Percentiles rank a stretch among this genome's conserved stretches.
Conservation (phyloP, 495 filamentous ascomycete genomes). For the Aspergillus coremiiformis region DNA sequence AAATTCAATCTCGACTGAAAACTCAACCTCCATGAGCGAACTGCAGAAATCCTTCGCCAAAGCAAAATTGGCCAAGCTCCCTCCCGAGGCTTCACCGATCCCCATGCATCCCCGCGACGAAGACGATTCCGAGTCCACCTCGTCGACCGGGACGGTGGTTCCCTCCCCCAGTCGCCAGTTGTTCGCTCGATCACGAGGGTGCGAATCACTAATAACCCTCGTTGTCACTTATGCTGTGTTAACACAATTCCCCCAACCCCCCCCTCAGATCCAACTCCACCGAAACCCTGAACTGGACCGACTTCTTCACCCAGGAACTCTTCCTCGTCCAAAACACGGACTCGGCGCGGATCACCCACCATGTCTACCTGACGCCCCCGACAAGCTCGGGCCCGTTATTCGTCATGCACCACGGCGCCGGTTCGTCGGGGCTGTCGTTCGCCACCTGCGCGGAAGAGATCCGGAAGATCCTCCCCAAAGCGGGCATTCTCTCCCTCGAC, state of each 20-base stretch:
- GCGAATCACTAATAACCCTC: slow-evolving; percentile 17
- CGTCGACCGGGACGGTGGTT: slow-evolving; percentile 82
- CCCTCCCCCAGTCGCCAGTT: slow-evolving; percentile 68
- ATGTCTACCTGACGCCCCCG: slow-evolving; percentile 73
- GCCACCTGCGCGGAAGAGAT: slow-evolving; percentile 72
- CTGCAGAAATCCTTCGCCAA: slow-evolving; percentile 80
- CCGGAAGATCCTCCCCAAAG: slow-evolving; percentile 66
- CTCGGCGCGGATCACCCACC: slow-evolving; percentile 53
- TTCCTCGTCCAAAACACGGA: slow-evolving; percentile 49
- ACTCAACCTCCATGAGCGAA: slow-evolving; percentile 61
- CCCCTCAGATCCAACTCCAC: slow-evolving; percentile 28
- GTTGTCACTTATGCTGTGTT: not conserved
- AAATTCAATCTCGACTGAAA: too few relatives aligned
- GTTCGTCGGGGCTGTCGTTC: slow-evolving; percentile 83
- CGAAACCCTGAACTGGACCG: slow-evolving; percentile 63
- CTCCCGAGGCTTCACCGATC: slow-evolving; percentile 46
- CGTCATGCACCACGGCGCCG: slow-evolving; percentile 83
- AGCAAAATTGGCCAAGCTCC: slow-evolving; percentile 61
- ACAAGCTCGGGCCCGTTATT: slow-evolving; percentile 63
- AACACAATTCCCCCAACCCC: too few relatives aligned
- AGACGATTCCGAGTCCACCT: slow-evolving; percentile 68
- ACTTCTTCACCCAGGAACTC: slow-evolving; percentile 82
- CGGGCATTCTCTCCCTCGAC: slow-evolving; percentile 77
- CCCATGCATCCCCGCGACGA: slow-evolving; percentile 23
- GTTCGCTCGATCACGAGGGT: slow-evolving; percentile 63